These are phyloP conservation scores for Fraxinus anomala DNA, from an alignment of 257 asterid genomes.

Conservation along the genomic window DNA sequence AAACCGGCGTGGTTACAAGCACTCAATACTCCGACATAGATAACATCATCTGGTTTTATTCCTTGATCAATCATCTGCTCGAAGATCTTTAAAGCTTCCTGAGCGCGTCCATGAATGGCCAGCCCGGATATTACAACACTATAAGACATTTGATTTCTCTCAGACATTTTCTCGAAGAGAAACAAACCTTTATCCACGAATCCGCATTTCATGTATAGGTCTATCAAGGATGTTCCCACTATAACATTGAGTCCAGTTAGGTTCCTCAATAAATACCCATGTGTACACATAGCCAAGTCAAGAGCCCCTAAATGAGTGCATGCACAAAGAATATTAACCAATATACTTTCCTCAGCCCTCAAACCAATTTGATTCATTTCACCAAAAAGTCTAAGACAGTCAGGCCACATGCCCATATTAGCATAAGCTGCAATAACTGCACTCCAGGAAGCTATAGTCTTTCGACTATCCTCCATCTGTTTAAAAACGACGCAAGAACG, in stretches of 20 bases:
- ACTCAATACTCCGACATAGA: slow-evolving; percentile 64
- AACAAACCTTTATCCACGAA: slow-evolving; percentile 55
- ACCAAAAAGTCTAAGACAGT: slow-evolving; percentile 54
- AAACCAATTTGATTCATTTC: slow-evolving; percentile 50
- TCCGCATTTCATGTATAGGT: slow-evolving; percentile 78
- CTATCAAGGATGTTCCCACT: slow-evolving; percentile 59
- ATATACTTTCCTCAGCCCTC: slow-evolving; percentile 76
- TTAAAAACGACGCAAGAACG: slow-evolving; percentile 48
- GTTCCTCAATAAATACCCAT: slow-evolving; percentile 63
- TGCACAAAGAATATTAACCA: slow-evolving; percentile 74
- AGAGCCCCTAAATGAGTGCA: slow-evolving; percentile 64
- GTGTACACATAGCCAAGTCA: slow-evolving; percentile 57
- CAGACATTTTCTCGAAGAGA: slow-evolving; percentile 46
- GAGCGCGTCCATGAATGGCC: slow-evolving; percentile 60
- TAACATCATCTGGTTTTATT: slow-evolving; percentile 62
- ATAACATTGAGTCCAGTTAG: slow-evolving; percentile 64
- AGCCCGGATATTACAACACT: slow-evolving; percentile 70
- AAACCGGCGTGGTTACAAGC: slow-evolving; percentile 70
- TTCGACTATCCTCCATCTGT: slow-evolving; percentile 43
- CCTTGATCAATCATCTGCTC: slow-evolving; percentile 60
- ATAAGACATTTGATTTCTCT: slow-evolving; percentile 58
- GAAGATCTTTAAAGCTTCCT: slow-evolving; percentile 56
- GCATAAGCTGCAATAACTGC: slow-evolving; percentile 71
- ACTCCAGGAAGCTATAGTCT: slow-evolving; percentile 85
- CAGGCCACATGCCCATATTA: slow-evolving; percentile 55